phyloP scores from a whole-genome alignment of 2,329 filamentous ascomycete genomes.

The Emericellopsis cladophorae region DNA sequence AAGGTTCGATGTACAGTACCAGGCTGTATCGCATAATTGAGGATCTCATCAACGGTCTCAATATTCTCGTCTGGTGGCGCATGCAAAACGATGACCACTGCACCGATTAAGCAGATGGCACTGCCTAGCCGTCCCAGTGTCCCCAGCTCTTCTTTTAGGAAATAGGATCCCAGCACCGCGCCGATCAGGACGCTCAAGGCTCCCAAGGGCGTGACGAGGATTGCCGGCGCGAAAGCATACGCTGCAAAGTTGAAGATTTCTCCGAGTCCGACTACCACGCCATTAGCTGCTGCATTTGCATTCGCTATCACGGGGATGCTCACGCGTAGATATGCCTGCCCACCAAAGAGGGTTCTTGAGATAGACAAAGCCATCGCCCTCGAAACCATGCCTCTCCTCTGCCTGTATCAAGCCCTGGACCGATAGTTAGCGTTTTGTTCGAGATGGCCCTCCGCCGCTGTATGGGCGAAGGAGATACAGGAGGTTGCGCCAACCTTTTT shows the following conservation, averaged over 20 bases:
- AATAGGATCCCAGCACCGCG: slow-evolving; percentile 88
- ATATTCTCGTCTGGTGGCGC: slow-evolving; percentile 91
- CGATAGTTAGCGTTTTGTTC: neutral
- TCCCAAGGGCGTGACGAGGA: slow-evolving; percentile 88
- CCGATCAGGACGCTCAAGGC: slow-evolving; percentile 91
- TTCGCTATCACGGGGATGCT: slow-evolving; percentile 15
- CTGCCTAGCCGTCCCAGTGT: slow-evolving; percentile 86
- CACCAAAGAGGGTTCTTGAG: slow-evolving; percentile 94
- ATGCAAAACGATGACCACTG: slow-evolving; percentile 94
- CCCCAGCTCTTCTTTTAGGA: slow-evolving; percentile 82
- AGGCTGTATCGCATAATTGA: slow-evolving; percentile 80
- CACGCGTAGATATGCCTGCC: slow-evolving; percentile 84
- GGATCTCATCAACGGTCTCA: slow-evolving; percentile 79
- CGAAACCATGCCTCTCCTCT: slow-evolving; percentile 84
- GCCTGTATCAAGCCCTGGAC: slow-evolving; percentile 75
- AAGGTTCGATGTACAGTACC: slow-evolving; percentile 37
- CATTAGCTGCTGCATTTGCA: neutral
- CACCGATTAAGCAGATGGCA: slow-evolving; percentile 90
- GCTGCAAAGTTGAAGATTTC: slow-evolving; percentile 96
- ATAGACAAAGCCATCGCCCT: slow-evolving; percentile 92
- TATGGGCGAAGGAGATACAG: too few relatives aligned
- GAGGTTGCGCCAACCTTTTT: slow-evolving; percentile 58
- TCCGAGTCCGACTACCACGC: slow-evolving; percentile 64
- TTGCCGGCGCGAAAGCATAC: slow-evolving; percentile 97
- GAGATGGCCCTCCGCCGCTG: neutral